Evolutionary conservation across 2,329 filamentous ascomycete species (phyloP), one percentile per base, ranked within the genome.

Genomic region (Aspergillus unguis): DNA sequence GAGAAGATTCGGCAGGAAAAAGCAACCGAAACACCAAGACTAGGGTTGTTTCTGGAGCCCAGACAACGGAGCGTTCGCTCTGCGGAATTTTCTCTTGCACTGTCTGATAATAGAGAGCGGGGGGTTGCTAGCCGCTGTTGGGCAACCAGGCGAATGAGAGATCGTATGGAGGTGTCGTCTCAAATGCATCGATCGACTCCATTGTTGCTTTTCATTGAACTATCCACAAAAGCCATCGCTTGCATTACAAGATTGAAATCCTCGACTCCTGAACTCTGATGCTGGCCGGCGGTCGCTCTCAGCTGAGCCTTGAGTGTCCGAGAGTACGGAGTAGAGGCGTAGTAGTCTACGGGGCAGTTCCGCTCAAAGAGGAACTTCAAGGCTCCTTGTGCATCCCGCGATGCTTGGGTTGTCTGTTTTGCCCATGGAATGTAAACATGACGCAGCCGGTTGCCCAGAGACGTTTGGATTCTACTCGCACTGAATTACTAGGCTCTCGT

Each of bases 101-200:
- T 8, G 25, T 31, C 27, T 44, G 33, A 49, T 48, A 35, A 8
- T 8, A 33, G 29, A 25, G 52, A 32, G 46, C 41, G 37, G 32
- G 40, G 45, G 33, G 41, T 44, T 36, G 42, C 42, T 42, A 46
- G 46, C 46, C 42, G 42, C 42, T 37, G 42, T 41, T 53, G 45
- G 41, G 44, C 26, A 32, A 31, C 35, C 43, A 43, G 48, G 43
- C 46, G 47, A 50, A 54, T 59, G 55, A 59, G 57, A 58, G 44
- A 46, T 47, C 47, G 52, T 35, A 49, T 54, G 35, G 52, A 54
- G 47, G 36, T 50, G 37, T 50, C 52, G 44, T 53, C 51, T 49
- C 1, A n/a, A 48, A 28, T 38, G 42, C 42, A 45, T 41, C 26
- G 51, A 49, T 49, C 46, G 45, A 41, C 41, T 50, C 35, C 23